Percentiles rank a stretch among this genome's conserved stretches.
These are phyloP conservation scores for Fusarium nanum DNA, from an alignment of 2,329 filamentous ascomycete species.

Conservation along the genomic window DNA sequence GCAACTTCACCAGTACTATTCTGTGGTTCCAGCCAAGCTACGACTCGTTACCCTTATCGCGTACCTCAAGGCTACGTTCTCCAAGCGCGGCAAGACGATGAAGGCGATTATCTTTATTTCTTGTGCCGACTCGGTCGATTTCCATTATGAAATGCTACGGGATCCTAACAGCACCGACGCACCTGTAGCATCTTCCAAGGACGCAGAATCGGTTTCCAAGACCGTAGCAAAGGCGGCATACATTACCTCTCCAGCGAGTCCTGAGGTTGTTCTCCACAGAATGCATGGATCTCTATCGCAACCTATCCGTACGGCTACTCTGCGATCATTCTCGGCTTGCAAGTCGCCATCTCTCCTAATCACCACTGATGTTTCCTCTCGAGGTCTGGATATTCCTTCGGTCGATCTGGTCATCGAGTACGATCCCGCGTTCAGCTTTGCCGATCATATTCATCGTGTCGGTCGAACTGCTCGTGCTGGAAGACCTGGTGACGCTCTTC, in stretches of 20 bases:
- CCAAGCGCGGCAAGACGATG: conserved; percentile 90
- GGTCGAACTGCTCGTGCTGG: conserved; percentile 95
- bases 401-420: conserved; percentile 97
- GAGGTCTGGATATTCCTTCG: conserved; percentile 93
- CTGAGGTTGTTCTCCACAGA: conserved; percentile 79
- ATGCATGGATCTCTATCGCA: conserved; percentile 95
- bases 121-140: conserved; percentile 96
- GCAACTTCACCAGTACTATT: conserved; percentile 92
- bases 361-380: conserved; percentile 94
- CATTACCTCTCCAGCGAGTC: conserved; percentile 80
- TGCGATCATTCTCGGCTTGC: conserved; percentile 81
- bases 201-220: conserved; percentile 57
- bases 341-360: conserved; percentile 84
- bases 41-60: conserved; percentile 88
- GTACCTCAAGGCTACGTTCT: conserved; percentile 87
- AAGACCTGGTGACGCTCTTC: conserved; percentile 83
- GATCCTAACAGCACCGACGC: conserved; percentile 49
- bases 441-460: conserved; percentile 94
- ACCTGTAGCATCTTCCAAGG: conserved; percentile 47
- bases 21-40: conserved; percentile 88
- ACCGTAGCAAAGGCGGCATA: conserved; percentile 78
- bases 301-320: conserved; percentile 85
- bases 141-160: conserved; percentile 88
- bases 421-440: conserved; percentile 91
- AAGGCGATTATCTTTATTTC: conserved; percentile 98